Evolutionary conservation across 495 filamentous ascomycete species (phyloP).

Genomic region (Penicillium pancosmium): DNA sequence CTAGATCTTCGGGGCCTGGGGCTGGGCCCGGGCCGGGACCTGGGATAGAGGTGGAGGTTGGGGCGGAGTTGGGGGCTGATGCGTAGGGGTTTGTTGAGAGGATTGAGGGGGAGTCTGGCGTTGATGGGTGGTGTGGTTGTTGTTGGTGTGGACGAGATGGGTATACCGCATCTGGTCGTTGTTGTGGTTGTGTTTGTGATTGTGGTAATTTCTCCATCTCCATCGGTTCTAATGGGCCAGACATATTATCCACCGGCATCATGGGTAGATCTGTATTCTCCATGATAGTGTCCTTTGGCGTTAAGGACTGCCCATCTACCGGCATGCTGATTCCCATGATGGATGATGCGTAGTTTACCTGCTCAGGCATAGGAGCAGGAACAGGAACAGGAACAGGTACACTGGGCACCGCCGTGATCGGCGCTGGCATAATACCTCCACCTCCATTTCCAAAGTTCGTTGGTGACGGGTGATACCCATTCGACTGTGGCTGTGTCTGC

Average conservation of each 20-base stretch:
- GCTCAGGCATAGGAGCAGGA: neutral
- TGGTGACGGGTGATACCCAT: conserved; percentile 3
- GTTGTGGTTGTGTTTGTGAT: conserved; percentile 9
- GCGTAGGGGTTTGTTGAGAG: too few relatives aligned
- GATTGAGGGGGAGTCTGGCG: conserved; percentile 6
- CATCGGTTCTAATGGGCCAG: too few relatives aligned
- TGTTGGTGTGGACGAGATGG: neutral
- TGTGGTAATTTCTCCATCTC: conserved; percentile 16
- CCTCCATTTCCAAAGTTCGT: neutral
- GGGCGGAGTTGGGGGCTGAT: neutral
- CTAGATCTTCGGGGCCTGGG: conserved; percentile 41
- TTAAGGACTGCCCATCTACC: conserved; percentile 39
- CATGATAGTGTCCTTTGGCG: conserved; percentile 41
- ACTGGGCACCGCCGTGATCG: neutral
- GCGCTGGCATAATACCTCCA: too few relatives aligned
- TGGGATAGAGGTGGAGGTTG: conserved; percentile 7
- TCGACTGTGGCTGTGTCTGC: conserved; percentile 7
- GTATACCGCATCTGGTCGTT: neutral
- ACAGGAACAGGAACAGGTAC: neutral
- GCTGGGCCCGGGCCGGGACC: conserved; percentile 2
- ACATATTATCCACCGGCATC: conserved; percentile 12
- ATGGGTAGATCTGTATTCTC: conserved; percentile 34
- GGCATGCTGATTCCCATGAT: conserved; percentile 43
- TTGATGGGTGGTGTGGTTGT: conserved; percentile 25
- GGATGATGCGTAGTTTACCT: conserved; percentile 34